Evolutionary conservation across 192 early-diverging fungal species (phyloP).

Genomic region (Podila verticillata): DNA sequence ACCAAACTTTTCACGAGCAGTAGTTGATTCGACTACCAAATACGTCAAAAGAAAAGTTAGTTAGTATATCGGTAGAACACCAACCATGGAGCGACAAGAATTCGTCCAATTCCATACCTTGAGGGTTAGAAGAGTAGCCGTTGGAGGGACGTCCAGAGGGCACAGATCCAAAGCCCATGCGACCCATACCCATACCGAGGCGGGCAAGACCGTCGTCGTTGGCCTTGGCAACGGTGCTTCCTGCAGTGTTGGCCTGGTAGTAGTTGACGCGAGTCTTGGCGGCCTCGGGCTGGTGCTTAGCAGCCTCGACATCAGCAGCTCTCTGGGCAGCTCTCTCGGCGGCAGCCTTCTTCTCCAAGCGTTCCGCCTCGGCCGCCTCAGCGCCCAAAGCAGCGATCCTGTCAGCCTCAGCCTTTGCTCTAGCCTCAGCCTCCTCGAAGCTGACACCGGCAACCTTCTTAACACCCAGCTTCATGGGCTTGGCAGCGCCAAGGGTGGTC

Average conservation of each 20-base stretch:
- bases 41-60: not conserved
- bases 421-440: constrained; percentile 93
- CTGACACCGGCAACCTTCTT: constrained; percentile 85
- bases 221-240: constrained; percentile 14
- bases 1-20: constrained; percentile 83
- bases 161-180: constrained; percentile 68
- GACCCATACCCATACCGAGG: constrained; percentile 75
- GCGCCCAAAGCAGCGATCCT: constrained; percentile 50
- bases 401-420: constrained; percentile 88
- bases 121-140: constrained; percentile 24
- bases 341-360: constrained; percentile 46
- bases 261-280: constrained; percentile 44
- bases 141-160: constrained; percentile 24
- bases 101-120: constrained; percentile 11
- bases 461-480: constrained; percentile 85
- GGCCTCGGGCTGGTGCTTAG: constrained; percentile 26
- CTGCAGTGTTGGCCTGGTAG: constrained; percentile 60
- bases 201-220: constrained; percentile 65
- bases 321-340: constrained; percentile 31
- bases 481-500: constrained; percentile 83
- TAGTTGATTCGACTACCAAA: constrained; percentile 48
- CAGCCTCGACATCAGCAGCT: constrained; percentile 22
- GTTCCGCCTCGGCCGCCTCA: constrained; percentile 45
- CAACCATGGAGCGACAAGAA: not conserved
- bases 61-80: not conserved